Evolutionary conservation across 2,329 filamentous ascomycete species (phyloP), one percentile per base, ranked within the genome.

Genomic region (Aspergillus jensenii): DNA sequence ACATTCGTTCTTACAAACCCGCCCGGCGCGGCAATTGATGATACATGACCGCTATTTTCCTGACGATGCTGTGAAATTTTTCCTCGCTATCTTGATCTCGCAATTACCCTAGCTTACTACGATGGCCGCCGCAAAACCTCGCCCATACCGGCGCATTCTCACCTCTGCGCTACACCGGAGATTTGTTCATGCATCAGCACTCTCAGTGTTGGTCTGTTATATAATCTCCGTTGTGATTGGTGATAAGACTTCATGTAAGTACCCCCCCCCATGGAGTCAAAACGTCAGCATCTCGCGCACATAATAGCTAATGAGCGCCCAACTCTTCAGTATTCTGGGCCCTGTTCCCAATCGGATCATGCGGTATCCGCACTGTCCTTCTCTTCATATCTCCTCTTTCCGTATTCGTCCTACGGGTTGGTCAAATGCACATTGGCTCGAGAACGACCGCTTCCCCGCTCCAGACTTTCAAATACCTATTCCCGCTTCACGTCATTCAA

Each of bases 81-180:
- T 37, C 27, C 27, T 31, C 25, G 51, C 23, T 17, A 39, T 59
- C 59, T 60, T 63, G 62, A 66, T 62, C 47, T 51, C 49, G 58
- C 61, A 61, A 64, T 68, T 63, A 62, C 59, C 63, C 62, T 55
- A 46, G 59, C 62, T 63, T 63, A 62, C 47, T 68, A 72, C 59
- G 61, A 77, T 77, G 75, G 74, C 74, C 61, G 62, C 68, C 47
- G 61, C 69, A 55, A 66, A 65, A 67, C 75, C 74, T 60, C 72
- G 78, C 64, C 77, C 75, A 41, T 96, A 96, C 77, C 89, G 91
- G 81, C 91, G 96, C 78, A 96, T 96, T 74, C 79, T 97, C 66
- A 96, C 93, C 61, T 93, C 93, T 50, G 88, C 90, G 52, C 81
- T 97, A 63, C 93, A 98, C 75, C 84, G 90, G 68, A 86, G 92